phyloP scores from a whole-genome alignment of 2,329 filamentous ascomycete genomes.

The Ophiostoma ulmi region DNA sequence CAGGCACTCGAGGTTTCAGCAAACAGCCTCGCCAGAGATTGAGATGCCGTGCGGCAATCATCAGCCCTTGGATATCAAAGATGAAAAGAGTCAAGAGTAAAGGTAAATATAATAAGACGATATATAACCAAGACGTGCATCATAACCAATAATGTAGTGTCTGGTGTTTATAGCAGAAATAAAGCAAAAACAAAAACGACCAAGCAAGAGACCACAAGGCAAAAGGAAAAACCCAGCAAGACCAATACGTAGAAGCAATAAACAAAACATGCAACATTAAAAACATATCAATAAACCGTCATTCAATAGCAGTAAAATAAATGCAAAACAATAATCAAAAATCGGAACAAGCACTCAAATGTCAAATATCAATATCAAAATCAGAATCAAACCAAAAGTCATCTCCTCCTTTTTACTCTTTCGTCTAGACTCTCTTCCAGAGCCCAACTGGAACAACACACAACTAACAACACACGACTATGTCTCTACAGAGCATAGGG shows the following conservation, averaged over 20 bases:
- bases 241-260: neutral
- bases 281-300: neutral
- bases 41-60: no score
- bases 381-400: neutral
- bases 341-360: neutral
- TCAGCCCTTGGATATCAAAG: no score
- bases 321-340: neutral
- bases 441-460: no score
- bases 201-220: neutral
- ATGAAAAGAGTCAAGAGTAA: no score
- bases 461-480: neutral
- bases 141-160: no score
- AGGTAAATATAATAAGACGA: neutral
- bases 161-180: no score
- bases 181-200: no score
- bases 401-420: neutral
- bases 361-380: no score
- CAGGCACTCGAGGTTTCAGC: neutral
- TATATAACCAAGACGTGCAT: no score
- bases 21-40: neutral
- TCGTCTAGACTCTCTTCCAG: neutral
- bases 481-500: slow-evolving; percentile 58
- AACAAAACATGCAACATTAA: neutral
- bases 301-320: neutral
- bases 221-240: neutral